Base-by-base conservation (phyloP, 305 asterid genomes). In the Ilex paraguariensis region DNA sequence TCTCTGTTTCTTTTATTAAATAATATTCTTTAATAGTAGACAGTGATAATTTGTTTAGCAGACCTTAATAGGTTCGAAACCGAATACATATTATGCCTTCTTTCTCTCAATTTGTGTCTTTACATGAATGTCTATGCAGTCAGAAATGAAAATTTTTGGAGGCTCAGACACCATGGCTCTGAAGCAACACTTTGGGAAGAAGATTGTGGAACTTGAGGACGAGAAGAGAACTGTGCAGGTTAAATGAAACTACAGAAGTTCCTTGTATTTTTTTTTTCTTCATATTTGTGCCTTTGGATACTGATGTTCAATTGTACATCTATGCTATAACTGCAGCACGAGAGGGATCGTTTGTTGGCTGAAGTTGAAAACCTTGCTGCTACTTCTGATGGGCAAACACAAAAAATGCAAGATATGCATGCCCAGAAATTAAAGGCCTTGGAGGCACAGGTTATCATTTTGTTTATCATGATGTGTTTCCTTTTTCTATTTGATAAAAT, bases 281-380 rank as follows among this genome's bases (percentile, higher is more conserved):
- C 14, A 49, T 5, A 49, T 49, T 11, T 11, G 3, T 12, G 53
- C 12, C 5, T 10, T 52, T 52, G 31, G 56, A 53, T 65, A 62
- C 45, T 74, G 73, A 74, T 59, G 13, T 64, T 62, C 56, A 53
- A 39, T 73, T 64, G 30, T 62, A 68, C 10, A 12, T 61, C 45
- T 50, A 32, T 40, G 59, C 42, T 57, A 58, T 55, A 32, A 36
- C 67, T 84, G 74, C 84, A 93, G 98, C 68, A 64, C 51, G 99
- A 94, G 76, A 87, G 98, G 76, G 98, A 94, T 75, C 76, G 85
- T 61, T 70, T 94, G 56, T 75, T 85, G 71, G 76, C 96, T 31
- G 99, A 87, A 87, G 93, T 94, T 59, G 99, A 91, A 75, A 94
- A 94, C 75, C 96, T 86, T 66, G 84, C 96, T 8, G 88, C 99